These are phyloP conservation scores for Coffea canephora DNA, from an alignment of 257 asterid genomes.

Conservation along the genomic window DNA sequence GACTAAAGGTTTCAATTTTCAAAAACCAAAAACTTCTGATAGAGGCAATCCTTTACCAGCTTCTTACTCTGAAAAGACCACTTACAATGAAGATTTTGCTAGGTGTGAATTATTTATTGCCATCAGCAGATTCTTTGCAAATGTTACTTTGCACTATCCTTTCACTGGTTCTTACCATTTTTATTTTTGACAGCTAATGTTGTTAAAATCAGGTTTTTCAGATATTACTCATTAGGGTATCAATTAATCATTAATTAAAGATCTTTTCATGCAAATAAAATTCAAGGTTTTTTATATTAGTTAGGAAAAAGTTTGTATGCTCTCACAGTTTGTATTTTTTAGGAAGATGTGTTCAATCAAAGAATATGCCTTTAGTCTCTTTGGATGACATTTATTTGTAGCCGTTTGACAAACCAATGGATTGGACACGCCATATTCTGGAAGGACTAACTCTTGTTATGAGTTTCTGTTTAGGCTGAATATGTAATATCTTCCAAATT, in stretches of 20 bases:
- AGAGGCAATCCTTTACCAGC: no score
- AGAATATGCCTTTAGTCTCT: background rate
- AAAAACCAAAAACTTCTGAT: background rate
- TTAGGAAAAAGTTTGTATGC: background rate
- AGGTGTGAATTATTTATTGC: no score
- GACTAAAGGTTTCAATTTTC: background rate
- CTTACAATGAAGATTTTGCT: no score
- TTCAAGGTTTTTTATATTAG: background rate
- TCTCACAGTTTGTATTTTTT: background rate
- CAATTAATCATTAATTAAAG: background rate
- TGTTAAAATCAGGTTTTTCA: background rate
- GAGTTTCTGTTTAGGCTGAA: background rate
- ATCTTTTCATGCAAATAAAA: background rate
- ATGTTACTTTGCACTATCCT: background rate
- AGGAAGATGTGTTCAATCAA: background rate
- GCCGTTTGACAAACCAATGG: background rate
- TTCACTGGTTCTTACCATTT: background rate
- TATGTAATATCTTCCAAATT: background rate
- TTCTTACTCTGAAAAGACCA: no score
- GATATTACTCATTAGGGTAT: background rate
- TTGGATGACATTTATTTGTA: background rate
- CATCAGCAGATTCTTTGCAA: background rate
- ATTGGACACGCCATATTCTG: background rate
- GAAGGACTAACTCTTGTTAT: no score
- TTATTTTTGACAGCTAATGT: background rate